phyloP scores from a whole-genome alignment of 768 basidiomycete genomes.

The Xerocomellus chrysenteron region DNA sequence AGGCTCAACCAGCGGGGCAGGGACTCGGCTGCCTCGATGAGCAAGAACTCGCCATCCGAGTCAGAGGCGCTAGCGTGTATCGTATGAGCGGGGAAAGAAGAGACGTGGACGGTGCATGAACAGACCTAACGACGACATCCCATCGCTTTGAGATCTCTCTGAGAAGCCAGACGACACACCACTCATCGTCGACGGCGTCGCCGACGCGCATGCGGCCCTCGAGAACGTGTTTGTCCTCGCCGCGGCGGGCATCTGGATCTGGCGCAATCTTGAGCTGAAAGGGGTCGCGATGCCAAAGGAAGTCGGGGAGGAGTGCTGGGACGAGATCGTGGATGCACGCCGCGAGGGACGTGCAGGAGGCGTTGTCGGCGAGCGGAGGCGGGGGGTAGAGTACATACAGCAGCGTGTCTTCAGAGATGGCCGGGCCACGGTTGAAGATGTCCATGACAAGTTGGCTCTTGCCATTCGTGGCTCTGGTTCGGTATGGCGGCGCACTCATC shows the following conservation, averaged over 20 bases:
- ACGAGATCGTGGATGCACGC: slow-evolving; percentile 62
- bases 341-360: slow-evolving; percentile 62
- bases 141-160: slow-evolving; percentile 72
- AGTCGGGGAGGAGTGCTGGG: slow-evolving; percentile 52
- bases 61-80: slow-evolving; percentile 53
- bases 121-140: slow-evolving; percentile 80
- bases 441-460: slow-evolving; percentile 42
- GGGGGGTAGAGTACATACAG: slow-evolving; percentile 73
- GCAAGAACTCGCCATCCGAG: slow-evolving; percentile 91
- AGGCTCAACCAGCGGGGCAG: slow-evolving; percentile 92
- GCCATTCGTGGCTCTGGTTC: slow-evolving; percentile 17
- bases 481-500: slow-evolving; percentile 52
- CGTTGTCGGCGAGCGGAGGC: slow-evolving; percentile 50
- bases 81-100: slow-evolving; percentile 2
- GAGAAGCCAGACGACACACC: slow-evolving; percentile 91
- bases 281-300: slow-evolving; percentile 83
- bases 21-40: slow-evolving; percentile 93
- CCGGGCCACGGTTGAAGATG: slow-evolving; percentile 70
- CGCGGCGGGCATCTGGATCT: slow-evolving; percentile 39
- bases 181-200: slow-evolving; percentile 97
- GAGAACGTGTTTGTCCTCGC: slow-evolving; percentile 50
- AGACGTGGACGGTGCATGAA: slow-evolving; percentile 1
- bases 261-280: slow-evolving; percentile 72
- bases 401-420: slow-evolving; percentile 85
- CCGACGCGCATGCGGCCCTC: slow-evolving; percentile 90